A percentile compares a stretch with the other conserved stretches of the same genome.
These are phyloP conservation scores for Acacia acuminata DNA, from an alignment of 306 rosid genomes.

Conservation along the genomic window DNA sequence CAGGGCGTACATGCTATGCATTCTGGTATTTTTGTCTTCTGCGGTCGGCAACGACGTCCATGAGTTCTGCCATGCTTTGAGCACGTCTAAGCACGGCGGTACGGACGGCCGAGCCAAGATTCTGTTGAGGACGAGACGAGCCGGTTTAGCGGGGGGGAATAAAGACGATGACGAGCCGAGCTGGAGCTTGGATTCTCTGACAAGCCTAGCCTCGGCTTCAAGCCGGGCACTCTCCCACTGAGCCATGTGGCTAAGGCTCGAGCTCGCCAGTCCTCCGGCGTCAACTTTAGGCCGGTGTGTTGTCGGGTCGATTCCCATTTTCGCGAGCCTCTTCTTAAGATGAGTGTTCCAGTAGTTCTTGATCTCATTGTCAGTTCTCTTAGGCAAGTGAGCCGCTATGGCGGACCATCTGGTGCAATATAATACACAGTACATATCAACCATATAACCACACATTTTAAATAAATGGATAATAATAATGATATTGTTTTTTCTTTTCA, in stretches of 20 bases:
- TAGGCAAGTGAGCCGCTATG: slow-evolving; percentile 42
- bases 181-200: slow-evolving; percentile 25
- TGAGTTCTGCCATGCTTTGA: slow-evolving; percentile 48
- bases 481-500: background rate
- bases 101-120: slow-evolving; percentile 9
- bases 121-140: slow-evolving; percentile 19
- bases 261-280: background rate
- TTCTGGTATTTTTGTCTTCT: background rate
- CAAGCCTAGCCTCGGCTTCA: slow-evolving; percentile 42
- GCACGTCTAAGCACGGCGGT: slow-evolving; percentile 39
- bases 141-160: background rate
- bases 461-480: background rate
- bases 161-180: background rate
- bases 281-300: slow-evolving; percentile 43
- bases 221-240: slow-evolving; percentile 50
- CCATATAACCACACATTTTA: background rate
- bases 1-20: slow-evolving; percentile 30
- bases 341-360: slow-evolving; percentile 51
- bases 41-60: slow-evolving; percentile 10
- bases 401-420: slow-evolving; percentile 41
- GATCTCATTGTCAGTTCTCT: slow-evolving; percentile 48
- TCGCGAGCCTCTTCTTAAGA: slow-evolving; percentile 39
- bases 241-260: slow-evolving; percentile 37
- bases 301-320: slow-evolving; percentile 44
- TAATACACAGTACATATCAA: background rate